A percentile compares a stretch with the other conserved stretches of the same genome.
These are phyloP conservation scores for Hypoxylon sp. DNA, from an alignment of 2,329 filamentous ascomycete species.

Conservation along the genomic window DNA sequence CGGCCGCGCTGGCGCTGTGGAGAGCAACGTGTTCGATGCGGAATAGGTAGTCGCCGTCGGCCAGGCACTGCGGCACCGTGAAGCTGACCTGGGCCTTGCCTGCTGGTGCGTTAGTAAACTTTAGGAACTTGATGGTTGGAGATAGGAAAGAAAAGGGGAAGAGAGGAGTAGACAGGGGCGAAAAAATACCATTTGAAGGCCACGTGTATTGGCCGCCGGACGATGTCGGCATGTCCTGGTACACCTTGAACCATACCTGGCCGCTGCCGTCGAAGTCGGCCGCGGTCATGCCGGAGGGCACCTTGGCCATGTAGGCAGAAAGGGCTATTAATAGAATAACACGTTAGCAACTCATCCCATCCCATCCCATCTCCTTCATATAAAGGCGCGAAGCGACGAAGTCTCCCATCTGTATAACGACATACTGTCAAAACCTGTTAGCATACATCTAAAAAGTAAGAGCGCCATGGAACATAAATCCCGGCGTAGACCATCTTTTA, in stretches of 20 bases:
- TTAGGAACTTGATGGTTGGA: background rate
- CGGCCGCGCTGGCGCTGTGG: constrained; percentile 52
- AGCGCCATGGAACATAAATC: background rate
- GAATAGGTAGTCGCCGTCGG: constrained; percentile 58
- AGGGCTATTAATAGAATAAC: constrained; percentile 49
- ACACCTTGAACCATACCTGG: constrained; percentile 61
- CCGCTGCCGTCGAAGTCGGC: constrained; percentile 58
- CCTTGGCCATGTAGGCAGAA: constrained; percentile 60
- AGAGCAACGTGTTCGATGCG: constrained; percentile 58
- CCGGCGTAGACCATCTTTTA: constrained; percentile 1
- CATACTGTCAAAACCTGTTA: too few species aligned
- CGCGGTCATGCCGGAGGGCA: constrained; percentile 56
- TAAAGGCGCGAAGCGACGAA: background rate
- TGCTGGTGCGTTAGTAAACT: constrained; percentile 25
- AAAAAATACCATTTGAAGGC: constrained; percentile 55
- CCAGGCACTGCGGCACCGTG: constrained; percentile 55
- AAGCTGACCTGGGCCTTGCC: constrained; percentile 51
- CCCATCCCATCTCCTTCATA: background rate
- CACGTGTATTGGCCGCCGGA: constrained; percentile 56
- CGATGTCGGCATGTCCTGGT: constrained; percentile 57
- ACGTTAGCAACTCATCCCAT: constrained; percentile 19
- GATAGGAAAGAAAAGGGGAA: background rate
- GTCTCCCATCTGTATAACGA: background rate
- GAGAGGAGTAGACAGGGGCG: background rate
- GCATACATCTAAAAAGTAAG: too few species aligned